A percentile compares a stretch with the other conserved stretches of the same genome.
Evolutionary conservation across 495 filamentous ascomycete genomes (phyloP).

Genomic region (Trichoderma reesei): DNA sequence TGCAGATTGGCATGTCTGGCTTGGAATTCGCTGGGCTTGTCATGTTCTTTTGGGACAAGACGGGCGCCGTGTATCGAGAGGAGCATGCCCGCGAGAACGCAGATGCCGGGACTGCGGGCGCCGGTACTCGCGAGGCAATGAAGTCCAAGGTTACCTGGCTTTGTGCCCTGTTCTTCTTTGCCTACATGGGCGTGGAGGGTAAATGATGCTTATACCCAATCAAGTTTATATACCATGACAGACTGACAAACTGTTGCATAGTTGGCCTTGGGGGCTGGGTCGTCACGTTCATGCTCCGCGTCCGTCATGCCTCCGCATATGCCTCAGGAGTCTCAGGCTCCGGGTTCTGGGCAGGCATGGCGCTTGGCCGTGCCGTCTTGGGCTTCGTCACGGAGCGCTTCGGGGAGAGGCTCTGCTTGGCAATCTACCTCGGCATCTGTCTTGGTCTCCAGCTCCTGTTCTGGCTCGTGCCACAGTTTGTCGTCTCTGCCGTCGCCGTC

Average conservation of each 20-base stretch:
- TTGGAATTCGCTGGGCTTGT: constrained; percentile 48
- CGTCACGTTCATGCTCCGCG: constrained; percentile 72
- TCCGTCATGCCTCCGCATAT: constrained; percentile 60
- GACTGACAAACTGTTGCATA: neutral
- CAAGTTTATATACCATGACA: neutral
- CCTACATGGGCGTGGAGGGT: constrained; percentile 69
- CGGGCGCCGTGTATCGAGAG: constrained; percentile 50
- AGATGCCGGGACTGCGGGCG: constrained; percentile 19
- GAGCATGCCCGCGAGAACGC: constrained; percentile 17
- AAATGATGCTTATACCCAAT: neutral
- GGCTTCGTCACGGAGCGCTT: constrained; percentile 57
- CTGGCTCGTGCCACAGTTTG: constrained; percentile 72
- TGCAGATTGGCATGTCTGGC: constrained; percentile 44
- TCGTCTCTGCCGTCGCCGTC: constrained; percentile 64
- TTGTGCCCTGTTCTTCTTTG: constrained; percentile 62
- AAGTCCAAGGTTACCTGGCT: constrained; percentile 57
- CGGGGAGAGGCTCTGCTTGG: constrained; percentile 60
- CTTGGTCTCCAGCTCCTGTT: constrained; percentile 66
- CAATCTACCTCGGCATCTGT: constrained; percentile 50
- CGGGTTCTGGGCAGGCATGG: constrained; percentile 80
- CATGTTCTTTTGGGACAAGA: constrained; percentile 58
- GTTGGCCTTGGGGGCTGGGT: constrained; percentile 84
- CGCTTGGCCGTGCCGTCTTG: constrained; percentile 61
- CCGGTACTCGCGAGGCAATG: constrained; percentile 27
- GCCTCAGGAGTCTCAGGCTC: constrained; percentile 69